Base-by-base conservation (phyloP, 257 asterid species). In the Paulownia fortunei region DNA sequence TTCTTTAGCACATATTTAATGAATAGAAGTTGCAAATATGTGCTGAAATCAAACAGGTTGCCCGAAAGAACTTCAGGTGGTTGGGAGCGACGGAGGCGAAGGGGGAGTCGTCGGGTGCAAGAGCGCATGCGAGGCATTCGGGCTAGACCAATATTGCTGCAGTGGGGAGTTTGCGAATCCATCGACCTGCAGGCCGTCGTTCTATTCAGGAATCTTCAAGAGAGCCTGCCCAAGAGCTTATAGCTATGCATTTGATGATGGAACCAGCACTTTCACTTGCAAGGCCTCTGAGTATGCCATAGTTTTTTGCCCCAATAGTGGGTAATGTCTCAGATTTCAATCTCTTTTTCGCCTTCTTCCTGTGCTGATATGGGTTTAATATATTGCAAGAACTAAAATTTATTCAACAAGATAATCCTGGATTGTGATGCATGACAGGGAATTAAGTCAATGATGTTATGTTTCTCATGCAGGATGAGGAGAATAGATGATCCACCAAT, bases 261-360 rank as follows among this genome's bases (percentile, higher is more conserved):
- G 91, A 68, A 89, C 97, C 78, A 89, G 97, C 93, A 92, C 97
- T 75, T 90, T 89, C 80, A 92, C 97, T 9, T 92, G 97, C 93
- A 89, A 90, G 81, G 91, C 95, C 47, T 62, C 76, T 0, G 87
- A 84, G 39, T 92, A 92, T 72, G 73, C 75, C 55, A 72, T 80
- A 30, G 61, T 74, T 16, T 92, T 92, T 72, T 91, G 93, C 61
- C 93, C 94, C 70, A 77, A 81, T 39, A 79, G 75, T 26, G 87
- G 88, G 88, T 75, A 87, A 84, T 56, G 59, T 59, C 74, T 55
- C 49, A 4, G 49, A 39, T 69, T 37, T 55, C 26, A 7, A 56
- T 58, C 61, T 23, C 67, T 67, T 39, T 18, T 52, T 8, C 59
- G 39, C 37, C 60, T 54, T 36, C 52, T 5, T 27, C 56, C 11